Conservation (phyloP, 192 early-diverging fungal species). For the Backusella mclennaniae region DNA sequence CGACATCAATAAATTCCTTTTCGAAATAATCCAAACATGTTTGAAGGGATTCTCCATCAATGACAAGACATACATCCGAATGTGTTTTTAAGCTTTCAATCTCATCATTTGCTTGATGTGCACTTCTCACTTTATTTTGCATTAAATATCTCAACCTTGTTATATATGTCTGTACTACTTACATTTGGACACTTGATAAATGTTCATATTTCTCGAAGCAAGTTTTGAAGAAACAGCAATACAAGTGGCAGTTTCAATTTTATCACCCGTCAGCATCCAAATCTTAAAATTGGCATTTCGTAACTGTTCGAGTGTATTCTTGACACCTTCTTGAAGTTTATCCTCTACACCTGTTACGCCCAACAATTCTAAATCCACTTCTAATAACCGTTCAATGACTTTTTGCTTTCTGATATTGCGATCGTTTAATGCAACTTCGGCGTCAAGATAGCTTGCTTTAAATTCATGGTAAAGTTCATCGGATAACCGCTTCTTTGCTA, state of each 20-base stretch:
- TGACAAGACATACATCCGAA: conserved; percentile 79
- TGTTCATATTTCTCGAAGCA: conserved; percentile 81
- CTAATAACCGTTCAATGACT: conserved; percentile 67
- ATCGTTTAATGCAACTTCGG: conserved; percentile 68
- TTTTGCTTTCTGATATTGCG: conserved; percentile 68
- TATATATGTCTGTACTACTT: conserved; percentile 12
- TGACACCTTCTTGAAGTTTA: conserved; percentile 92
- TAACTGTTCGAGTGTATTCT: conserved; percentile 82
- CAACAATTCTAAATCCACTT: conserved; percentile 85
- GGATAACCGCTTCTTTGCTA: conserved; percentile 81
- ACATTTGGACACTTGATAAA: conserved; percentile 78
- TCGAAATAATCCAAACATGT: conserved; percentile 70
- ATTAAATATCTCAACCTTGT: background rate
- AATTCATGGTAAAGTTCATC: conserved; percentile 70
- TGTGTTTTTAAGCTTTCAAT: conserved; percentile 70
- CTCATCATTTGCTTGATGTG: conserved; percentile 61
- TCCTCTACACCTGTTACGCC: conserved; percentile 97
- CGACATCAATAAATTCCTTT: conserved; percentile 78
- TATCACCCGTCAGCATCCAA: conserved; percentile 98
- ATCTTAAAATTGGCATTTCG: conserved; percentile 89
- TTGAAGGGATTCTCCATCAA: conserved; percentile 90
- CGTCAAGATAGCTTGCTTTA: conserved; percentile 59
- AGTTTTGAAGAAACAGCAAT: conserved; percentile 93
- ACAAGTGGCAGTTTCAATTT: conserved; percentile 95
- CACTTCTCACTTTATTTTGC: conserved; percentile 39